phyloP scores from a whole-genome alignment of 2,329 filamentous ascomycete genomes.

The Pseudopithomyces chartarum region DNA sequence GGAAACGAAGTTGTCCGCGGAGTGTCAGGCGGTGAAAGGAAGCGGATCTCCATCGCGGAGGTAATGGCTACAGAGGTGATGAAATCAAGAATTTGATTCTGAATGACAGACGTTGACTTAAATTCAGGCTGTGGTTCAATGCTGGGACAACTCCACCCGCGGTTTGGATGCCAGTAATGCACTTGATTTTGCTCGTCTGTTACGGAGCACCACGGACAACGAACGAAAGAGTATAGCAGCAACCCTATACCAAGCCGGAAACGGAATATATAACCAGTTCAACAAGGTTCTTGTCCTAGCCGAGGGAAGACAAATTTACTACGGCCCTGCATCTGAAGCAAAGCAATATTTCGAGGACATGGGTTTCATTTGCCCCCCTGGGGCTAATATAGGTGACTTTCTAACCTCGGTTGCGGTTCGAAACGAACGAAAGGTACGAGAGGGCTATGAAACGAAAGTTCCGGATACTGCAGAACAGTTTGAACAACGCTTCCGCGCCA shows the following conservation, averaged over 20 bases:
- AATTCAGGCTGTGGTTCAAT: slow-evolving; percentile 27
- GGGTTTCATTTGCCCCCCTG: slow-evolving; percentile 59
- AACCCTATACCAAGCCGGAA: slow-evolving; percentile 8
- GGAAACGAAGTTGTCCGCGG: slow-evolving; percentile 74
- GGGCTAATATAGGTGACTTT: slow-evolving; percentile 73
- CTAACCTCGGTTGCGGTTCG: slow-evolving; percentile 68
- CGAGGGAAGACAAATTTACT: slow-evolving; percentile 71
- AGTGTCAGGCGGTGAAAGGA: slow-evolving; percentile 71
- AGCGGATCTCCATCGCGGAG: slow-evolving; percentile 77
- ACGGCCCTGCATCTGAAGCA: slow-evolving; percentile 64
- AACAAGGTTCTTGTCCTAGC: slow-evolving; percentile 44
- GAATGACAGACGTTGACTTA: not conserved
- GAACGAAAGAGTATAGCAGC: too few species aligned
- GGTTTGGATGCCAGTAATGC: slow-evolving; percentile 61
- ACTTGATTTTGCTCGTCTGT: not conserved
- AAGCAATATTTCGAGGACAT: slow-evolving; percentile 69
- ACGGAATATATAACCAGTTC: not conserved
- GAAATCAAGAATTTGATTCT: not conserved
- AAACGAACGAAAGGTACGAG: slow-evolving; percentile 59
- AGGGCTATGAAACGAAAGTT: slow-evolving; percentile 58
- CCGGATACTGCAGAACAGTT: slow-evolving; percentile 68
- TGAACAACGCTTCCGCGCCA: slow-evolving; percentile 16
- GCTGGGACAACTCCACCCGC: slow-evolving; percentile 75
- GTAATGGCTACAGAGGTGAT: slow-evolving; percentile 54
- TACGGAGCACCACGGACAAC: too few species aligned